Evolutionary conservation across 225 moss, liverwort and hornwort genomes (phyloP).

Genomic region (Climacium dendroides): DNA sequence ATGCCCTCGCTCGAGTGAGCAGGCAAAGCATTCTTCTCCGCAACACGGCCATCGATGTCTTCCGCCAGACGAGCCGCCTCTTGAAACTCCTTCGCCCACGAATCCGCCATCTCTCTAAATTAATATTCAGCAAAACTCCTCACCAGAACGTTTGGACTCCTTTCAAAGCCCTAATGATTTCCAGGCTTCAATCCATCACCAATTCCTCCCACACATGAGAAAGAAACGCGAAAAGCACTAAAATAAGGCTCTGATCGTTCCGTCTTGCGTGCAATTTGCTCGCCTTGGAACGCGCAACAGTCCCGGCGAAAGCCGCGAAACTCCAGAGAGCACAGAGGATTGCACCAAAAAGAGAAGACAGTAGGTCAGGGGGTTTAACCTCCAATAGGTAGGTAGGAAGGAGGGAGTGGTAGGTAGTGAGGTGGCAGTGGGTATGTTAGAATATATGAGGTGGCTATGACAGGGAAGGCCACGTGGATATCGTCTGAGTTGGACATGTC

Average conservation of each 20-base stretch:
- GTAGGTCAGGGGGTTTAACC: neutral
- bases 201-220: neutral
- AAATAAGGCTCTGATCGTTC: neutral
- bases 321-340: neutral
- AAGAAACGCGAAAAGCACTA: neutral
- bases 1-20: constrained; percentile 54
- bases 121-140: neutral
- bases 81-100: constrained; percentile 88
- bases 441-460: neutral
- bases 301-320: neutral
- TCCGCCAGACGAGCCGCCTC: constrained; percentile 69
- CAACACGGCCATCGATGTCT: constrained; percentile 57
- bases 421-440: neutral
- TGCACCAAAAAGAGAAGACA: neutral
- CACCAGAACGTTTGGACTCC: neutral
- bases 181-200: neutral
- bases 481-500: neutral
- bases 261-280: neutral
- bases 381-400: neutral
- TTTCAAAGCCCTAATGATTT: neutral
- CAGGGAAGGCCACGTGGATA: neutral
- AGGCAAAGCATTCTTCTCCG: constrained; percentile 61
- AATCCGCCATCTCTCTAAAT: constrained; percentile 49
- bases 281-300: neutral
- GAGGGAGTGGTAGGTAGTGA: neutral